Base-by-base conservation (phyloP, 768 basidiomycete genomes). In the Omphalotus guepiniiformis region DNA sequence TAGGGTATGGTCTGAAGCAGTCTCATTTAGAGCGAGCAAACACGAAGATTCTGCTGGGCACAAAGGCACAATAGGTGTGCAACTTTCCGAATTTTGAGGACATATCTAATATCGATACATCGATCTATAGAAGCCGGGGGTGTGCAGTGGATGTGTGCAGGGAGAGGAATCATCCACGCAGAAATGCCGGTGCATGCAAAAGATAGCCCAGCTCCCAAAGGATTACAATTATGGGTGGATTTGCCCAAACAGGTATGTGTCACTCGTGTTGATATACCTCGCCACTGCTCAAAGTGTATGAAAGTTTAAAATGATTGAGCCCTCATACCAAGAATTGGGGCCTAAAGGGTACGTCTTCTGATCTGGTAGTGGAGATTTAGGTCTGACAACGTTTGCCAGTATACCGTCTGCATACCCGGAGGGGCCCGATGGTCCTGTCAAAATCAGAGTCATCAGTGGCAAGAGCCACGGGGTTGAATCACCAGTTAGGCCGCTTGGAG, bases 1-100 rank as follows among this genome's bases (percentile, higher is more conserved):
- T 45, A 42, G 39, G n/a, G 45, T 38, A 25, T 22, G 0, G 7
- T 32, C 37, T 36, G 30, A 32, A 35, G 43, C 45, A 16, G 38
- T 42, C 42, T 25, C 27, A n/a, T 38, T 36, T 47, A 81, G 85
- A 5, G 71, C 80, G 21, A 86, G 84, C 56, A 72, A 76, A 45
- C 95, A 98, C 55, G 95, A 98, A 66, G 95, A 97, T 61, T 94
- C 90, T 19, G 83, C 82, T 2, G 94, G 90, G 1, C 88, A 93
- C 63, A 79, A 81, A 50, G 89, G 88, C 30, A 79, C 75, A 15
- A 87, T 90, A 43, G 65, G 73, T 68, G 34, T 30, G 61, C 35
- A 44, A 19, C 15, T 21, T 1, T 23, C 12, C 3, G 2, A 4
- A 9, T 9, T 27, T 30, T 3, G 23, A 21, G 15, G n/a, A n/a